These are phyloP conservation scores for Calocera viscosa DNA, from an alignment of 768 basidiomycete species.

Conservation along the genomic window DNA sequence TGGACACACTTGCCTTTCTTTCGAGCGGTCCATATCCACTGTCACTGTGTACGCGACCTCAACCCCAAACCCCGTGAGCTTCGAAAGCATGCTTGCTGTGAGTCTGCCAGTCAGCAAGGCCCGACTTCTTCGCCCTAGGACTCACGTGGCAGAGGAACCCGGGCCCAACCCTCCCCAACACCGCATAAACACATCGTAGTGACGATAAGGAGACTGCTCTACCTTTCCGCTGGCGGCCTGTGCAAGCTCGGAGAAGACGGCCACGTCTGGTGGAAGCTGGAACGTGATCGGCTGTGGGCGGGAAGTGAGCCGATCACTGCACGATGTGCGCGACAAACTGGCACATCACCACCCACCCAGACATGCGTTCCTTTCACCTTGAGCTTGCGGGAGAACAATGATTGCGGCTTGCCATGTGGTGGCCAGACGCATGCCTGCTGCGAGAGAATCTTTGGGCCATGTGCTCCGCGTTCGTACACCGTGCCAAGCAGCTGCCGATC, in stretches of 20 bases:
- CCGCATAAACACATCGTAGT: neutral
- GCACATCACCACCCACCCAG: neutral
- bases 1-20: neutral
- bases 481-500: neutral
- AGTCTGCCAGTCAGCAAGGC: neutral
- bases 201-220: neutral
- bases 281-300: neutral
- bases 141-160: neutral
- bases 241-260: neutral
- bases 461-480: neutral
- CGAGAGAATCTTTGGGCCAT: neutral
- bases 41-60: neutral
- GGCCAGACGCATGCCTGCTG: neutral
- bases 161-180: neutral
- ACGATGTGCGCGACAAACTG: neutral
- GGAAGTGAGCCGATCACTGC: neutral
- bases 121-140: neutral
- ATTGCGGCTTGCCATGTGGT: neutral
- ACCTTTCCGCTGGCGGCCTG: conserved; percentile 2
- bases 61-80: neutral
- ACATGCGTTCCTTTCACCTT: neutral
- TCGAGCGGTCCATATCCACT: neutral
- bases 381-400: neutral
- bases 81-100: neutral
- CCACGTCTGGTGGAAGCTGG: neutral